Percentiles rank a stretch among this genome's conserved stretches.
These are phyloP conservation scores for Microascus cirrosus DNA, from an alignment of 2,329 filamentous ascomycete species.

Conservation along the genomic window DNA sequence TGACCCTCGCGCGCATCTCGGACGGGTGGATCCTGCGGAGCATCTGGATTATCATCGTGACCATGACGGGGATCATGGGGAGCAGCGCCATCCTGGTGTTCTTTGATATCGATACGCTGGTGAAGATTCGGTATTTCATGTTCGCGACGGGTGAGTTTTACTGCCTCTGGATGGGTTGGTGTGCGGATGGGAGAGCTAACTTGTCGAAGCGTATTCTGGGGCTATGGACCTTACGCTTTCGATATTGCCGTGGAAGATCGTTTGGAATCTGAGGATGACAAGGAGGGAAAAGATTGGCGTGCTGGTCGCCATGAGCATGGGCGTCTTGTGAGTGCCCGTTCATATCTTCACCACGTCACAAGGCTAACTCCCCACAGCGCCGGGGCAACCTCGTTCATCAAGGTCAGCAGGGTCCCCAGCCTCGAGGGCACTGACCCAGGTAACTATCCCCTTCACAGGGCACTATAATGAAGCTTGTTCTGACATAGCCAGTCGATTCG, in stretches of 20 bases:
- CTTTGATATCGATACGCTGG: conserved; percentile 9
- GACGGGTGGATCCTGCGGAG: conserved; percentile 12
- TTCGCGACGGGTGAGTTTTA: conserved; percentile 9
- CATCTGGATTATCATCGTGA: conserved; percentile 20
- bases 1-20: conserved; percentile 21
- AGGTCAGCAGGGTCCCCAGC: conserved; percentile 7
- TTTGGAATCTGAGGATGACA: conserved; percentile 25
- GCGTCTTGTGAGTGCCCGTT: conserved; percentile 20
- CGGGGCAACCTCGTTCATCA: conserved; percentile 9
- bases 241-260: conserved; percentile 25
- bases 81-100: conserved; percentile 11
- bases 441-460: not conserved
- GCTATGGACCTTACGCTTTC: conserved; percentile 26
- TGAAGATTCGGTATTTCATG: conserved; percentile 7
- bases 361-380: conserved; percentile 8
- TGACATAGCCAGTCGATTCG: conserved; percentile 1
- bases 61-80: conserved; percentile 16
- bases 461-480: not conserved
- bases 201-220: conserved; percentile 18
- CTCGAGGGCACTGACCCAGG: conserved; percentile 3
- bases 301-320: conserved; percentile 28
- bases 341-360: not conserved
- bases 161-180: conserved; percentile 6
- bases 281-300: conserved; percentile 26
- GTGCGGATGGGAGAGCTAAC: conserved; percentile 8